Evolutionary conservation across 257 asterid species (phyloP), one percentile per base, ranked within the genome.

Genomic region (Jaltomata sinuosa): DNA sequence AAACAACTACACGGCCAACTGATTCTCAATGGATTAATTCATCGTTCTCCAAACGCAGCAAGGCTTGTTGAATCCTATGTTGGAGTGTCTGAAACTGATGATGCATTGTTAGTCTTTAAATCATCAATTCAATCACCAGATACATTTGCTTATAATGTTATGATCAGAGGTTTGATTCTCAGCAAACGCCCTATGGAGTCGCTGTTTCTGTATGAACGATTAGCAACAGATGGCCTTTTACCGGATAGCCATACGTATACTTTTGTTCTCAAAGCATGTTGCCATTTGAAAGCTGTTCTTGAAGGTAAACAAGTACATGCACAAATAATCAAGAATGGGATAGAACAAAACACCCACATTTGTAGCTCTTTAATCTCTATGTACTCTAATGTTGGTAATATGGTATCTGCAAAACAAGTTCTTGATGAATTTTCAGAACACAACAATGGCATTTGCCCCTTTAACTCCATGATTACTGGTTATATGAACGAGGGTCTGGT

Each of bases 261-360:
- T 42, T 88, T 84, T 65, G 84, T 80, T n/a, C 88, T 88, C 0
- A 88, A 88, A 79, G 84, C 90, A 22, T 88, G 90, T 88, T 88
- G 84, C 8, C 85, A 49, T 22, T 34, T 80, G 82, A 85, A 84
- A n/a, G 87, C 84, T 40, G 16, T 52, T 32, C 27, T 16, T 50
- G 83, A 83, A 81, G 90, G 90, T 25, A 67, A 84, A 81, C 85
- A 84, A 34, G 77, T 85, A 9, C 90, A 88, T 64, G 81, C 83
- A 65, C 85, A 69, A 34, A 72, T 88, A 55, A 84, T 88, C 54
- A 88, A 88, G 87, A 65, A 36, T 9, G 82, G 79, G 6, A 34
- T 84, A 8, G 71, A 81, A 78, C 82, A 72, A n/a, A 80, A 74
- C 34, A 82, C 52, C 71, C 84, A 84, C 21, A 34, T 81, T 27